phyloP scores from a whole-genome alignment of 164 flowering plant genomes.

The Houttuynia cordata region DNA sequence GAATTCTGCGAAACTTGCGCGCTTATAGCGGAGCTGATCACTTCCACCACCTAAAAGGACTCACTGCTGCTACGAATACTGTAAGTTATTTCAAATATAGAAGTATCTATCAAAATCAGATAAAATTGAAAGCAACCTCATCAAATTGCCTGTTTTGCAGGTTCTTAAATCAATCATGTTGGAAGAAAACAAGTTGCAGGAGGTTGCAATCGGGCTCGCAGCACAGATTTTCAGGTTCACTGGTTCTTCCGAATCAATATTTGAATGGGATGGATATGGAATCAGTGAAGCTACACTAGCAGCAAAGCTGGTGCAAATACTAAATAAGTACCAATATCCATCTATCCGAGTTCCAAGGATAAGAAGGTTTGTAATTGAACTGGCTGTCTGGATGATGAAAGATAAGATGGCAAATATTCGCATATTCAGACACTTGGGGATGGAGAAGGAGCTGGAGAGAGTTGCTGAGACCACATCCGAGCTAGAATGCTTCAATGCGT shows the following conservation, averaged over 20 bases:
- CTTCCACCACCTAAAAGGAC: conserved; percentile 30
- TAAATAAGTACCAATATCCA: conserved; percentile 47
- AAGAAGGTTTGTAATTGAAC: conserved; percentile 65
- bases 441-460: conserved; percentile 52
- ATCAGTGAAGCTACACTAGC: conserved; percentile 38
- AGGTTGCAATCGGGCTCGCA: conserved; percentile 80
- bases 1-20: conserved; percentile 70
- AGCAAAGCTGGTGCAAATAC: conserved; percentile 30
- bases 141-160: conserved; percentile 23
- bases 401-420: conserved; percentile 25
- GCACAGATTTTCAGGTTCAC: conserved; percentile 56
- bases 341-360: conserved; percentile 58
- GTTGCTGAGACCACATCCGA: conserved; percentile 76
- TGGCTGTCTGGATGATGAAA: conserved; percentile 84
- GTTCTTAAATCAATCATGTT: conserved; percentile 53
- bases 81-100: conserved; percentile 34
- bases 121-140: neutral
- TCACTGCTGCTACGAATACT: conserved; percentile 47
- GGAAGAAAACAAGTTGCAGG: conserved; percentile 60
- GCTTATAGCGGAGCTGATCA: conserved; percentile 37
- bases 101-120: neutral
- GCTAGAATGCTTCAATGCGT: conserved; percentile 80
- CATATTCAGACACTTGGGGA: conserved; percentile 38
- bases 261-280: conserved; percentile 30
- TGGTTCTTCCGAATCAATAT: conserved; percentile 30